Percentiles rank a stretch among this genome's conserved stretches.
Evolutionary conservation across 1,284 basidiomycete genomes (phyloP).

Genomic region (Rhodotorula glutinis): DNA sequence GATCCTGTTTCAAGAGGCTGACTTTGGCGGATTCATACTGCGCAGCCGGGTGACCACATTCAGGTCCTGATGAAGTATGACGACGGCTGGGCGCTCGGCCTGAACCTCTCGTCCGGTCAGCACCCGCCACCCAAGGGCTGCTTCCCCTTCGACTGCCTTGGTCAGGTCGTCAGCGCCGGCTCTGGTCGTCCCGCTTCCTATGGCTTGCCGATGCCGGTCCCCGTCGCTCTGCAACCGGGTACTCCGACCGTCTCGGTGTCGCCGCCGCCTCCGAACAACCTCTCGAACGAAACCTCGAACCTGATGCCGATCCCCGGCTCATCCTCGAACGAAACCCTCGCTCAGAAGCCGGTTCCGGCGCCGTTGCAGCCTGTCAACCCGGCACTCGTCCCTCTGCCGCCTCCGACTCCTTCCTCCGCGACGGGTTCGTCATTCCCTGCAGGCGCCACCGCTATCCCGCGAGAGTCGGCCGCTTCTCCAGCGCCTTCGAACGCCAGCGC

Average conservation of each 20-base stretch:
- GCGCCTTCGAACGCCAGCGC: not conserved
- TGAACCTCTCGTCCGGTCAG: constrained; percentile 30
- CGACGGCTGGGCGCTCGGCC: constrained; percentile 43
- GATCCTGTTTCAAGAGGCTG: too few species aligned
- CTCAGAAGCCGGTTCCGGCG: not conserved
- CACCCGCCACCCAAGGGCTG: constrained; percentile 36
- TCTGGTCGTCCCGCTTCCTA: not conserved
- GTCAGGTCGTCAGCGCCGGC: constrained; percentile 14
- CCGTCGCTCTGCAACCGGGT: constrained; percentile 3
- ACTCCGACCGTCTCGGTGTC: not conserved
- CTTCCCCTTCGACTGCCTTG: constrained; percentile 45
- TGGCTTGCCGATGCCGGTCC: constrained; percentile 1
- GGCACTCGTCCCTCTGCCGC: constrained; percentile 22
- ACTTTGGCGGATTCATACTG: too few species aligned
- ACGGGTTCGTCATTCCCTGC: not conserved
- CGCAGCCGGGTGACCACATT: constrained; percentile 41
- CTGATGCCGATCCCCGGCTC: not conserved
- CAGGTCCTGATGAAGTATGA: constrained; percentile 44
- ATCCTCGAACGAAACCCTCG: too few species aligned
- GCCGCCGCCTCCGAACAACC: not conserved
- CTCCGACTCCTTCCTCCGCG: constrained; percentile 16
- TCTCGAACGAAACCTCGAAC: not conserved
- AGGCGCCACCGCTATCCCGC: too few species aligned
- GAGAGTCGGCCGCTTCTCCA: not conserved
- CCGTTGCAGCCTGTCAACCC: constrained; percentile 12